Conservation (phyloP, 2,329 filamentous ascomycete species). For the Anthostomella pinea region DNA sequence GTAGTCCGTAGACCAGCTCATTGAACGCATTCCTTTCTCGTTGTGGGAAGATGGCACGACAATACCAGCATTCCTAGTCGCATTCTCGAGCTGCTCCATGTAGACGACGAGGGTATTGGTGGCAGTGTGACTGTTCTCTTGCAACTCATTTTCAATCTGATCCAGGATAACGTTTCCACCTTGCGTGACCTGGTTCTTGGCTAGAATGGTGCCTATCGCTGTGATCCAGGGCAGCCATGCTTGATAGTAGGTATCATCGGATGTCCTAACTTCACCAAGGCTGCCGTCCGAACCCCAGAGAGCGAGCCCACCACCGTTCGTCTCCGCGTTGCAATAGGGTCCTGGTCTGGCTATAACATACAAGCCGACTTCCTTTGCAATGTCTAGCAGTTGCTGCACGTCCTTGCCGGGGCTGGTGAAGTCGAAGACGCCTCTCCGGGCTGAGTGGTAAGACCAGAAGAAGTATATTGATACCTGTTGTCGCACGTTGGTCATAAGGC, state of each 20-base stretch:
- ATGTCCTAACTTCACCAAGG: background rate
- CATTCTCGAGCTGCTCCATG: slow-evolving; percentile 3
- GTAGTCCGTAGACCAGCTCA: slow-evolving; percentile 2
- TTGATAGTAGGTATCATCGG: slow-evolving; percentile 1
- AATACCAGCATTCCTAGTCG: background rate
- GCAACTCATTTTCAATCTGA: slow-evolving; percentile 3
- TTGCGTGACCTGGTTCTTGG: slow-evolving; percentile 1
- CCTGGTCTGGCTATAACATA: slow-evolving; percentile 1
- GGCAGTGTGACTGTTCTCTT: background rate
- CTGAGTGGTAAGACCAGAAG: slow-evolving; percentile 3
- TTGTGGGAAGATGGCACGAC: background rate
- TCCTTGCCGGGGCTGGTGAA: slow-evolving; percentile 2
- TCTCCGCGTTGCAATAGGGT: slow-evolving; percentile 1
- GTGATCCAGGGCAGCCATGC: slow-evolving; percentile 1
- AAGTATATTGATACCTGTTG: slow-evolving; percentile 2
- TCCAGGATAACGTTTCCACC: slow-evolving; percentile 1
- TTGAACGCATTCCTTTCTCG: slow-evolving; percentile 1
- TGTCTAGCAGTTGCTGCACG: background rate
- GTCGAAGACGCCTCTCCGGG: background rate
- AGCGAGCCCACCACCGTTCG: slow-evolving; percentile 2
- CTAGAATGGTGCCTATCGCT: background rate
- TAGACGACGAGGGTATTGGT: background rate
- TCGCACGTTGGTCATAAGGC: no score
- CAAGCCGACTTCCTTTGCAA: slow-evolving; percentile 1
- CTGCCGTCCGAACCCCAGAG: slow-evolving; percentile 3